Base-by-base conservation (phyloP, 352 stramenopile species). In the Globisporangium nunn region DNA sequence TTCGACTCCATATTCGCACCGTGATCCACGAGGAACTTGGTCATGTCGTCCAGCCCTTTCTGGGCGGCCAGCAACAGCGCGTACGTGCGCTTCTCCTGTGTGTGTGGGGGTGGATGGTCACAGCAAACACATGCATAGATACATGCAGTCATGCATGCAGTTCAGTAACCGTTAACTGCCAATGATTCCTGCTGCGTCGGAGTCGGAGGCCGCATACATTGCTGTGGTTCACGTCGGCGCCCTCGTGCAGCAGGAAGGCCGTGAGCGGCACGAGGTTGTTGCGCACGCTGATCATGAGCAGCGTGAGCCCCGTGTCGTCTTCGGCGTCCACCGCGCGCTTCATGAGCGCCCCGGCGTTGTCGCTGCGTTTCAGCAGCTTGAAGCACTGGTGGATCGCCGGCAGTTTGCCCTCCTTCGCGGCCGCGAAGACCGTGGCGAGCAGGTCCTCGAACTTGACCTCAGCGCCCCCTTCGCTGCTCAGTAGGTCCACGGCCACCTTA, bases 271-370 rank as follows among this genome's bases (percentile, higher is more conserved):
- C 59, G 46, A 87, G 63, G 28, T 88, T 83, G 47, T 76, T 72
- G 45, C 81, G 81, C 33, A 93, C 81, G 35, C 70, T 72, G 59
- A 88, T 79, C 85, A 95, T 95, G 46, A 95, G 62, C 52, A 93
- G 62, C 41, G 85, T 93, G 40, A 95, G 71, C 0, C 85, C 85
- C n/a, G 78, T 77, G 14, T 92, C 82, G 49, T 94, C 85, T 56
- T 93, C 82, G 15, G 69, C 78, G 14, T 58, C 59, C 4, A 89
- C 66, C 1, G 88, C 63, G 33, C 70, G 71, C 8, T 62, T 61
- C 59, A 92, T 74, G 50, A 87, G 51, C 18, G 82, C 68, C 3
- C 68, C 62, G 2, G 70, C 67, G 43, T 78, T 88, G 2, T 63
- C 60, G 12, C 68, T 80, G 40, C 71, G 72, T 55, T 78, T 70